These are phyloP conservation scores for Penicillium crystallinum DNA, from an alignment of 495 filamentous ascomycete species.

Conservation along the genomic window DNA sequence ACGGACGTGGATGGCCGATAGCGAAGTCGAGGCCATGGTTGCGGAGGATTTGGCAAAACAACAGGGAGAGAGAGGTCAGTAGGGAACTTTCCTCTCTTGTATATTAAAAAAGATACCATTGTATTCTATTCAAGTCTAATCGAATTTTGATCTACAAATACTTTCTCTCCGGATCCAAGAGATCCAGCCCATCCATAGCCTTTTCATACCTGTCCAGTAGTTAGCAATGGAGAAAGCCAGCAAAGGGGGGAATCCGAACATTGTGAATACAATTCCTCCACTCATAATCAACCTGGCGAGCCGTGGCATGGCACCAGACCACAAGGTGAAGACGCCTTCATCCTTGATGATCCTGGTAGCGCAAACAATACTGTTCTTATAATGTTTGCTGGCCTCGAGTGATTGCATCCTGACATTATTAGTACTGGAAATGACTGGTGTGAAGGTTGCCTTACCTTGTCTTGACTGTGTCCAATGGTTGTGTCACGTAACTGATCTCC, in stretches of 20 bases:
- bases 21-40: constrained; percentile 66
- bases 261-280: constrained; percentile 96
- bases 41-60: constrained; percentile 40
- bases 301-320: constrained; percentile 86
- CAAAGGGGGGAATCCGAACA: no score
- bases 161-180: constrained; percentile 72
- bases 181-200: constrained; percentile 82
- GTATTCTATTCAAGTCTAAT: constrained; percentile 13
- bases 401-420: constrained; percentile 75
- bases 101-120: constrained; percentile 22
- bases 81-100: constrained; percentile 4
- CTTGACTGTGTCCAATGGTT: constrained; percentile 93
- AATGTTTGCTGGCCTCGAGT: constrained; percentile 75
- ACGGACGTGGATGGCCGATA: constrained; percentile 68
- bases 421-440: constrained; percentile 4
- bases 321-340: constrained; percentile 85
- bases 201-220: constrained; percentile 73
- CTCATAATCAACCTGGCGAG: constrained; percentile 80
- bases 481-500: constrained; percentile 57
- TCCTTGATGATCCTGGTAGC: constrained; percentile 78
- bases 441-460: constrained; percentile 52
- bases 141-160: constrained; percentile 57
- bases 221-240: no score
- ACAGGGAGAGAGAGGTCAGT: constrained; percentile 7
- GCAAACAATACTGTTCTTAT: constrained; percentile 86